These are phyloP conservation scores for Favolaschia claudopus DNA, from an alignment of 768 basidiomycete genomes.

Conservation along the genomic window DNA sequence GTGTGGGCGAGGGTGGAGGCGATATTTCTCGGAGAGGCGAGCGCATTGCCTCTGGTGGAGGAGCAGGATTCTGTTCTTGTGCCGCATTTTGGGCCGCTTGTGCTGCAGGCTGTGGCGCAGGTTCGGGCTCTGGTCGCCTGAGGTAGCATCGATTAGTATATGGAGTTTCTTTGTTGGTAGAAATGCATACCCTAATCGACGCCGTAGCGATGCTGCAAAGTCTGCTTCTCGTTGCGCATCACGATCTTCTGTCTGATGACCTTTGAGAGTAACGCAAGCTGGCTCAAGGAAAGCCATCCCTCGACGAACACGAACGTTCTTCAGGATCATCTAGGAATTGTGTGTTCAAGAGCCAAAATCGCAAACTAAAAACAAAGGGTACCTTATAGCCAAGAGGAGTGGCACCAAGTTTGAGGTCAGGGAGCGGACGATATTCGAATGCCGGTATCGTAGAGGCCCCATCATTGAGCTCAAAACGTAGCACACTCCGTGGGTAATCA, in stretches of 20 bases:
- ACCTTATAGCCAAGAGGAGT: slow-evolving; percentile 90
- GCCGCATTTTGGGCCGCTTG: background rate
- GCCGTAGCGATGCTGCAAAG: slow-evolving; percentile 68
- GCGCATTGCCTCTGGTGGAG: slow-evolving; percentile 28
- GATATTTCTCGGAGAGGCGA: slow-evolving; percentile 39
- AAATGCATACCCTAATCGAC: slow-evolving; percentile 77
- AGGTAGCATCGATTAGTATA: slow-evolving; percentile 25
- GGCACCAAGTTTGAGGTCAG: slow-evolving; percentile 71
- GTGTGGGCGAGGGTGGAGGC: slow-evolving; percentile 31
- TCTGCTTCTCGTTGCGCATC: slow-evolving; percentile 62
- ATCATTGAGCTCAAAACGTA: slow-evolving; percentile 79
- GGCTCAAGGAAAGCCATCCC: slow-evolving; percentile 85
- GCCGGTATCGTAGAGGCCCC: slow-evolving; percentile 74
- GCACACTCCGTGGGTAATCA: slow-evolving; percentile 82
- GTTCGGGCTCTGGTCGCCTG: slow-evolving; percentile 33
- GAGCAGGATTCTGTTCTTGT: slow-evolving; percentile 19
- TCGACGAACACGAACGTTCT: slow-evolving; percentile 68
- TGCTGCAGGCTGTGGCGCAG: slow-evolving; percentile 13
- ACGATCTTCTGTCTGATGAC: slow-evolving; percentile 69
- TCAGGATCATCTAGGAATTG: slow-evolving; percentile 67
- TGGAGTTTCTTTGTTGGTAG: background rate
- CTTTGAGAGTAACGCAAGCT: slow-evolving; percentile 63
- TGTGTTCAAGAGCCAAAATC: background rate
- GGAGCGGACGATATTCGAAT: slow-evolving; percentile 78
- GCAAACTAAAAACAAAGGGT: slow-evolving; percentile 13